Base-by-base conservation (phyloP, 306 rosid genomes). In the Vigna reflexopilosa region DNA sequence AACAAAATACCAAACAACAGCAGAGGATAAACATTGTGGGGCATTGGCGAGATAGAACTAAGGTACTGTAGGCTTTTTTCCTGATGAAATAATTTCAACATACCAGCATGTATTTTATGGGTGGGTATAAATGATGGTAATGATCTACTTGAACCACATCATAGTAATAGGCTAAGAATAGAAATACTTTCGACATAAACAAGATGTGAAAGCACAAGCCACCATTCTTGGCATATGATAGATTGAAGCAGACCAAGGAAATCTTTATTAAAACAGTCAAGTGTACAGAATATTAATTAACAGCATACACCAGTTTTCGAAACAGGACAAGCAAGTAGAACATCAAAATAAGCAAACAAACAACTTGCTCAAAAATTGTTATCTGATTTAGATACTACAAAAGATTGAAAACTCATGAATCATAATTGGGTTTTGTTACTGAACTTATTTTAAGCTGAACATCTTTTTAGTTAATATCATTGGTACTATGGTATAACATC, bases 1-100 rank as follows among this genome's bases (percentile, higher is more conserved):
- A 78, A 61, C 32, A 44, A 68, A 77, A 68, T 45, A 68, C 68
- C 38, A 67, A 68, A 77, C 34, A 50, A 32, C 44, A 76, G 45
- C 32, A 54, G 74, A 52, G 56, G 67, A 52, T 47, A 57, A 20
- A 65, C 61, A 17, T 68, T 26, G 38, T 56, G 64, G 13, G 28
- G 55, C 62, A 57, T 57, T 57, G 42, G 47, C 14, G 32, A 61
- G 52, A 77, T 17, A 42, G 50, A 11, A 42, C 57, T 54, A 7
- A 42, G 32, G 63, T 32, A 1, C 14, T 6, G 1, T 1, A 77
- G 67, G 12, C 0, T 76, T 50, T 49, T 65, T 63, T 1, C 48
- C 68, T 32, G 8, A 49, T 50, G 49, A 42, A 10, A 10, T 6
- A 48, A 22, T 47, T 57, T 81, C 20, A 80, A 19, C 65, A 70